Evolutionary conservation across 163 green algal species (phyloP), one percentile per base, ranked within the genome.

Genomic region (Scenedesmus sp.): DNA sequence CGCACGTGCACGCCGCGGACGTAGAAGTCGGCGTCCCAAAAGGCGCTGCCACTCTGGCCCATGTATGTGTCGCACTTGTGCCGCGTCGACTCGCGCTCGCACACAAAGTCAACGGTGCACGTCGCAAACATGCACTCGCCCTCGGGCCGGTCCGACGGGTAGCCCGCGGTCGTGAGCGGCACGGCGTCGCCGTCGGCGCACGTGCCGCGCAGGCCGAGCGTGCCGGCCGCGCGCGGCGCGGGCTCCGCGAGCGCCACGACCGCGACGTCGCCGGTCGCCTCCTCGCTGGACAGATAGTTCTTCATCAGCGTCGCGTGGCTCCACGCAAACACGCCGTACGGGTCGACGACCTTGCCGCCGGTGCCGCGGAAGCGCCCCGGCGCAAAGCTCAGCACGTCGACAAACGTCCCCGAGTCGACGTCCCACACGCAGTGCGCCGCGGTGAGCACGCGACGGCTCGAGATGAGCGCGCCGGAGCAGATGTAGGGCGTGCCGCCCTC

Each of bases 381-480:
- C 1, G 65, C 54, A 58, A 83, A 83, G 29, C 36, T 70, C 14
- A 77, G 29, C 39, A 64, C 17, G 31, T 62, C 44, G 20, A 77
- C 65, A 33, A 83, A 77, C 7, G 75, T 36, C 34, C 63, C n/a
- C 45, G 48, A 44, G 10, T 70, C 42, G 9, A 77, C 45, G 26
- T 79, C 60, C 60, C 62, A 84, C 5, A 84, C 69, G 53, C 78
- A 84, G 70, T 84, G 78, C 48, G 67, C 78, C 7, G 78, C 78
- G n/a, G 78, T 84, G 18, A 84, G 60, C 33, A 84, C 78, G 20
- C 50, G 42, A 11, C 69, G 20, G 18, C 9, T 22, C 34, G 48
- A 47, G 34, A 84, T 67, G 15, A 84, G 60, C 9, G 69, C 28
- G 10, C 78, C 78, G 15, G 69, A 60, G 50, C 78, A 84, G 34